phyloP scores from a whole-genome alignment of 2,329 filamentous ascomycete species.

The Verticillium dahliae region DNA sequence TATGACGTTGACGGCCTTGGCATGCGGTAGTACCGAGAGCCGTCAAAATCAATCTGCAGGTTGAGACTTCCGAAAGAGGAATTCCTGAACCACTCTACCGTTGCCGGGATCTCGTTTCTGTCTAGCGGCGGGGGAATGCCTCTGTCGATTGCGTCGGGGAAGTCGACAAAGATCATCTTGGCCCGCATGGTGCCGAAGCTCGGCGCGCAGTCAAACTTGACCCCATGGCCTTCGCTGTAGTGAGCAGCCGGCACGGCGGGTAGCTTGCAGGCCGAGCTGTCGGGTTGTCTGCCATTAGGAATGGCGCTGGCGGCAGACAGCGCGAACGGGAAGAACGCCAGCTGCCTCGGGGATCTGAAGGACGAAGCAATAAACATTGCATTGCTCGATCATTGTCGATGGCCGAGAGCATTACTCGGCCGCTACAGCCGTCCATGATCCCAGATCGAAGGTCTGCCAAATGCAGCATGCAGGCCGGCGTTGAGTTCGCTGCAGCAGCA shows the following conservation, averaged over 20 bases:
- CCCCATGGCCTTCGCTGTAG: slow-evolving; percentile 22
- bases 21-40: slow-evolving; percentile 19
- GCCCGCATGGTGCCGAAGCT: slow-evolving; percentile 21
- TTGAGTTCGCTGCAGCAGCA: too few relatives aligned
- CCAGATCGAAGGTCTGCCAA: too few relatives aligned
- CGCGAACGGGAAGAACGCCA: not conserved
- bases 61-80: slow-evolving; percentile 11
- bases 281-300: not conserved
- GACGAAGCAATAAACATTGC: not conserved
- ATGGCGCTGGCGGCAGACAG: not conserved
- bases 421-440: too few relatives aligned
- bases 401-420: too few relatives aligned
- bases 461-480: too few relatives aligned
- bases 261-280: slow-evolving; percentile 12
- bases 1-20: slow-evolving; percentile 15
- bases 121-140: slow-evolving; percentile 15
- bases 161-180: slow-evolving; percentile 31
- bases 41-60: slow-evolving; percentile 16
- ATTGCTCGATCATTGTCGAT: not conserved
- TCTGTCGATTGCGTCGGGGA: slow-evolving; percentile 15
- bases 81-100: slow-evolving; percentile 5
- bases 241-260: slow-evolving; percentile 15
- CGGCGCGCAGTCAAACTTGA: slow-evolving; percentile 20
- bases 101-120: slow-evolving; percentile 4
- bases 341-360: not conserved